Evolutionary conservation across 75 land plant species (phyloP), one percentile per base, ranked within the genome.

Genomic region (Selaginella moellendorffii): DNA sequence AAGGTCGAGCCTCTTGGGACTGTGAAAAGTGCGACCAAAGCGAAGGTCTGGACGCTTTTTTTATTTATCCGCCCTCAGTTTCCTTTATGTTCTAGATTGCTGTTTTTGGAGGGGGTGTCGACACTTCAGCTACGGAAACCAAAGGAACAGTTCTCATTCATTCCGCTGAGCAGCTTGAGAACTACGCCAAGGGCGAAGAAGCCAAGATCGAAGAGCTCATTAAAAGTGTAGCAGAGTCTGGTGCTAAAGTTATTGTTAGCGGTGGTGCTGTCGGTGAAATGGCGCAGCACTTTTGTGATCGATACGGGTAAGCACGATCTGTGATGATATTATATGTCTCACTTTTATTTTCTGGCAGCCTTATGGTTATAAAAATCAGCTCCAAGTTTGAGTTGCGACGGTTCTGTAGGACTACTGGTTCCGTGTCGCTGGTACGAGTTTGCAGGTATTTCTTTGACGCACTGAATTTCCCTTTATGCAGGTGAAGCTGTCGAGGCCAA

Each of bases 221-320:
- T 26, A 95, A 82, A 75, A 77, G 79, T 21, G 97, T 95, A 68
- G 96, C 96, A 29, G 91, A 84, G 29, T 83, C 97, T 10, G 99
- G 99, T 68, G 99, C 99, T 31, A 85, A 82, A 53, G 99, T 95
- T 30, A 70, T 95, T 66, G 99, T 95, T 27, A 95, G 99, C 77
- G 99, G 99, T 27, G 91, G 77, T 26, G 72, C 99, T 5, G 84
- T 95, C 66, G 99, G 99, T 21, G 99, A 95, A 54, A 95, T 95
- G 96, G 99, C 99, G 29, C 71, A 82, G 56, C 99, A 95, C 70
- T 95, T 95, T 68, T 95, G 99, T 71, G 99, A 95, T 56, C 90
- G 97, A n/a, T 95, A 89, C 76, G 89, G 89, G 96, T 89, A 83
- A 30, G 42, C 46, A 5, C 5, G 10, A 36, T 36, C 14, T 36